Base-by-base conservation (phyloP, 768 basidiomycete species). In the Phaeolepiota aurea region DNA sequence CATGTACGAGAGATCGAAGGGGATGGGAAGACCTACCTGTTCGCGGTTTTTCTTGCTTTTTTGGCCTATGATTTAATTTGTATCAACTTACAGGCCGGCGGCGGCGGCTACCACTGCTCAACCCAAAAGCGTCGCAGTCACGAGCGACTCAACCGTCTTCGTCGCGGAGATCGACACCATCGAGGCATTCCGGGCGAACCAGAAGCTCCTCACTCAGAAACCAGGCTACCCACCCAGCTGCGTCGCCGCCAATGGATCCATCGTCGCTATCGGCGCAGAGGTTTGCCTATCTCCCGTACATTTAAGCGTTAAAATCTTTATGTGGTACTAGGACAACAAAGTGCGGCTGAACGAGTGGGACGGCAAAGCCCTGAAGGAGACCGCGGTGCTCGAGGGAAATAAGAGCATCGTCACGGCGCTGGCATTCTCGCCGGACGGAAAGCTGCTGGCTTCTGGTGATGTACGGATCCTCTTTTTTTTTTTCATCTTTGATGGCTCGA, bases 391-490 rank as follows among this genome's bases (percentile, higher is more conserved):
- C 5, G 79, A 82, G 46, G 79, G 77, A 21, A 84, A 85, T 56
- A 75, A 74, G 48, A 85, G 80, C 11, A 63, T 75, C 4, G 65
- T 97, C 14, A 81, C 80, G 31, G 78, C 79, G 1, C 57, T 97
- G 4, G 76, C 86, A 0, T 85, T 96, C 62, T 87, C 88, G 0
- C 76, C 80, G 0, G 80, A 94, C 56, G 87, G 85, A 0, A 65
- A 62, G 15, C 61, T 79, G 25, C 68, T 98, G 9, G 89, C 85
- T 40, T 72, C 82, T 4, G 94, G 93, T 35, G 91, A 97, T 61
- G 91, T 93, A 50, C 61, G 87, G 72, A 10, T 28, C 30, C 9
- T 12, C 19, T n/a, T 18, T 22, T 32, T 33, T 33, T 19, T 35
- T 15, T 41, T 34, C 18, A 36, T 23, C 18, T 20, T 35, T 40